Percentiles rank a stretch among this genome's conserved stretches.
These are phyloP conservation scores for Ceratopteris richardii DNA, from an alignment of 75 land plant species.

Conservation along the genomic window DNA sequence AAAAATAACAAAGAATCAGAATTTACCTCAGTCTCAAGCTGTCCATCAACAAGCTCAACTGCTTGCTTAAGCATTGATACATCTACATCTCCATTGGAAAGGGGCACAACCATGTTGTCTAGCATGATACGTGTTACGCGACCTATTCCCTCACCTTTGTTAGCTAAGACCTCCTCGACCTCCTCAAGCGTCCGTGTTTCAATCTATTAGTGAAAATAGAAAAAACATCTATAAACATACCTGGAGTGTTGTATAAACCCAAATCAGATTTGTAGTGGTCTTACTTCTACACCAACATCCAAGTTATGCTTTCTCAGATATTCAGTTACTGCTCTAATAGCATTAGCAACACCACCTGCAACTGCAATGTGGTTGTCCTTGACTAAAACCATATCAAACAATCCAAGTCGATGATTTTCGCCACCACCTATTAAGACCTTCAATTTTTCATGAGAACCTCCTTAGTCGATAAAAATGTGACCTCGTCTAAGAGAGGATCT, in stretches of 20 bases:
- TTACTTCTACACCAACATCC: conserved; percentile 82
- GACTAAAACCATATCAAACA: conserved; percentile 96
- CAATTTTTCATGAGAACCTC: not conserved
- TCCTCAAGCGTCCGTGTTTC: conserved; percentile 92
- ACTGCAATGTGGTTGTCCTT: conserved; percentile 96
- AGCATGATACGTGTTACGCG: conserved; percentile 83
- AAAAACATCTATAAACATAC: not conserved
- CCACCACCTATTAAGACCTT: conserved; percentile 98
- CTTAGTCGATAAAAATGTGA: no score
- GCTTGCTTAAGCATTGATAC: conserved; percentile 90
- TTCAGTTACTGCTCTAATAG: conserved; percentile 59
- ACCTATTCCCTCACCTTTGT: conserved; percentile 43
- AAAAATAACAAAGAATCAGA: no score
- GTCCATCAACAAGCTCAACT: conserved; percentile 62
- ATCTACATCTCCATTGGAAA: conserved; percentile 72
- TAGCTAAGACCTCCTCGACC: conserved; percentile 62
- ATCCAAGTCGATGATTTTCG: conserved; percentile 91
- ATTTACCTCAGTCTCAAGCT: conserved; percentile 84
- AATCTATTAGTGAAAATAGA: conserved; percentile 32
- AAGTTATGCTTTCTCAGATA: conserved; percentile 57
- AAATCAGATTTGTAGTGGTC: no score
- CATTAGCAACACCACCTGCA: conserved; percentile 81
- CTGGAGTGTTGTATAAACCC: no score
- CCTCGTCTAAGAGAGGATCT: no score
- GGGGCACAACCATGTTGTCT: conserved; percentile 90